Conservation (phyloP, 352 stramenopile species). For the Halophytophthora polymorphica region DNA sequence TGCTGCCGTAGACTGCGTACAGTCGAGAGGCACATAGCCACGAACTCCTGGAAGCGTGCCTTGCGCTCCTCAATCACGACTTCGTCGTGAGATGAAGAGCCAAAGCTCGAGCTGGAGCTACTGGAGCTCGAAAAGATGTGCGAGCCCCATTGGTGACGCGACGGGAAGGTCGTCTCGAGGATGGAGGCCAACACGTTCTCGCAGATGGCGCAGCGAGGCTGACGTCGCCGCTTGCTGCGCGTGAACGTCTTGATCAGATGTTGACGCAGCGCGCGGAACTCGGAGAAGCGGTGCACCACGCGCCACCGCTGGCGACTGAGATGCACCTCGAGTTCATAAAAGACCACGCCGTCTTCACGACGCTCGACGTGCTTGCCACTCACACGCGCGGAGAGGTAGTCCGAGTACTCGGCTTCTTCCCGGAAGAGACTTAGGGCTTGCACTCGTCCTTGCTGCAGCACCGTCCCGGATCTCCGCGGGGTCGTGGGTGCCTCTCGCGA, state of each 20-base stretch:
- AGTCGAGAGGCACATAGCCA: conserved; percentile 42
- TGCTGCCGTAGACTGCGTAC: conserved; percentile 69
- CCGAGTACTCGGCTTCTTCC: conserved; percentile 78
- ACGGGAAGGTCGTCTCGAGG: conserved; percentile 46
- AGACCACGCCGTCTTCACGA: conserved; percentile 47
- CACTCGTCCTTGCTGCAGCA: conserved; percentile 31
- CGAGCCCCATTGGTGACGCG: conserved; percentile 36
- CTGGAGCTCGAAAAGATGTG: conserved; percentile 18
- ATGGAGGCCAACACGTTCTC: conserved; percentile 62
- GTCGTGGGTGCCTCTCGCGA: conserved; percentile 8
- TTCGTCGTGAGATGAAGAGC: conserved; percentile 5
- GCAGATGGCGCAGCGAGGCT: conserved; percentile 51
- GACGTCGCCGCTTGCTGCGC: conserved; percentile 23
- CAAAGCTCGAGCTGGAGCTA: background rate
- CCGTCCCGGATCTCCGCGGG: conserved; percentile 18
- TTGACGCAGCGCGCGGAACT: conserved; percentile 56
- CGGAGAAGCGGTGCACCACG: conserved; percentile 64
- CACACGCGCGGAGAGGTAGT: conserved; percentile 55
- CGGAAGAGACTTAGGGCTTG: conserved; percentile 54
- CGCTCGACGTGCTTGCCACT: conserved; percentile 45
- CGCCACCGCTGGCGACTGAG: conserved; percentile 64
- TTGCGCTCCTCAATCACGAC: conserved; percentile 51
- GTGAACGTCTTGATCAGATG: conserved; percentile 63
- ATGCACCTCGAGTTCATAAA: conserved; percentile 67
- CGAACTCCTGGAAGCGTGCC: conserved; percentile 51